Evolutionary conservation across 352 stramenopile genomes (phyloP), one percentile per base, ranked within the genome.

Genomic region (Pythium plurisporium): DNA sequence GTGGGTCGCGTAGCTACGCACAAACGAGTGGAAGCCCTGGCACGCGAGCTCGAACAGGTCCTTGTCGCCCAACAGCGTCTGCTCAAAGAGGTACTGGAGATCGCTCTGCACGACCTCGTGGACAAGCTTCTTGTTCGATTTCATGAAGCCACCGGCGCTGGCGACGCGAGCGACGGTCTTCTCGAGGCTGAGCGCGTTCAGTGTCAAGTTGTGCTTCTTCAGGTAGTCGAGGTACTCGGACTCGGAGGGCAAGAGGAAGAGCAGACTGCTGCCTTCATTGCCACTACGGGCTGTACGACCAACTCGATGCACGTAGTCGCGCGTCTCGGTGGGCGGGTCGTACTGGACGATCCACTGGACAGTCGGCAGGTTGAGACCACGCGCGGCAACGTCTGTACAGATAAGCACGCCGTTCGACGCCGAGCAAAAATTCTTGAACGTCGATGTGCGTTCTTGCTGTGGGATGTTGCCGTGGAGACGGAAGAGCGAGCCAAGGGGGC

Each of bases 261-360:
- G 66, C 22, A 99, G 62, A 71, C 95, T 96, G 67, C 95, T 95
- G 26, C 97, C 97, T 38, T 92, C 62, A 62, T 99, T 99, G 34
- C 97, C 97, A 51, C 96, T 98, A 69, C 98, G 94, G 9, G 97
- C 97, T 36, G 98, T 99, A 68, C 97, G 95, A 34, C 98, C 98
- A 63, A 99, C 98, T 61, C 98, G 87, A 79, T 99, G 98, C 11
- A 99, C 96, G 73, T 99, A 99, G 72, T 98, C 93, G 47, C 98
- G 96, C 34, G 98, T 98, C 78, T 99, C 98, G 30, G 90, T 98
- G 14, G 97, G 96, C 31, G 98, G 89, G 71, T 99, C 97, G 74
- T 98, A 99, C 65, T 99, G 98, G 37, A 99, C 92, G 74, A 96
- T 92, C 81, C 91, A 93, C 42, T 95, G 95, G 17, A 99, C 95